Evolutionary conservation across 2,329 filamentous ascomycete genomes (phyloP).

Genomic region (Arthrobotrys musiformis): DNA sequence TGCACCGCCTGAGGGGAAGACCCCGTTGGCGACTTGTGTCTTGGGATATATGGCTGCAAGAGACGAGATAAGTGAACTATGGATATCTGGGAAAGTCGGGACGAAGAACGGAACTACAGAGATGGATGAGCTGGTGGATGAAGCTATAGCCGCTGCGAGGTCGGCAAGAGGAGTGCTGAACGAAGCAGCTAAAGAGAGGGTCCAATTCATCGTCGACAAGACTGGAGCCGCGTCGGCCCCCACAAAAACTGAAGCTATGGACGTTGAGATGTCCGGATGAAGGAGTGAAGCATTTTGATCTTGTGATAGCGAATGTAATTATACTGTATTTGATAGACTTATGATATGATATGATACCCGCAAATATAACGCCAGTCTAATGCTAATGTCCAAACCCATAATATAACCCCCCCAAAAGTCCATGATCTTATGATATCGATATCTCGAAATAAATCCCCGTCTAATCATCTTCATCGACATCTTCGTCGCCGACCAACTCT

Average conservation of each 20-base stretch:
- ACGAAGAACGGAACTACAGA: constrained; percentile 55
- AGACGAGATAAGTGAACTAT: constrained; percentile 93
- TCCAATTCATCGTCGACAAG: constrained; percentile 56
- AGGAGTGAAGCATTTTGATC: not conserved
- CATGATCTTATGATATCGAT: not conserved
- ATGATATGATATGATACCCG: constrained; percentile 54
- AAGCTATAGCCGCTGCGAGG: constrained; percentile 57
- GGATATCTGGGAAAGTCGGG: constrained; percentile 81
- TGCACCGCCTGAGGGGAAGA: constrained; percentile 27
- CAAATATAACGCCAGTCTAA: constrained; percentile 56
- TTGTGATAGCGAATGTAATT: constrained; percentile 55
- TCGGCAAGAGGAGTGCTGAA: constrained; percentile 58
- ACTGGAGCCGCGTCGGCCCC: constrained; percentile 15
- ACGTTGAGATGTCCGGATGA: constrained; percentile 52
- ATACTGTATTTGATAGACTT: constrained; percentile 41
- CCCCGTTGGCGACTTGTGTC: constrained; percentile 77
- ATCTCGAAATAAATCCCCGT: no score
- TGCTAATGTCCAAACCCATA: constrained; percentile 38
- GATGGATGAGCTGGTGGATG: constrained; percentile 58
- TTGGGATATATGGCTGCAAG: constrained; percentile 86
- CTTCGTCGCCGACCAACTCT: constrained; percentile 70
- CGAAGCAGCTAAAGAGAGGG: constrained; percentile 58
- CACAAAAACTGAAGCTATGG: constrained; percentile 1
- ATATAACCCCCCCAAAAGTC: not conserved
- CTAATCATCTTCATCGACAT: constrained; percentile 58